Base-by-base conservation (phyloP, 768 basidiomycete genomes). In the Galerina marginata region DNA sequence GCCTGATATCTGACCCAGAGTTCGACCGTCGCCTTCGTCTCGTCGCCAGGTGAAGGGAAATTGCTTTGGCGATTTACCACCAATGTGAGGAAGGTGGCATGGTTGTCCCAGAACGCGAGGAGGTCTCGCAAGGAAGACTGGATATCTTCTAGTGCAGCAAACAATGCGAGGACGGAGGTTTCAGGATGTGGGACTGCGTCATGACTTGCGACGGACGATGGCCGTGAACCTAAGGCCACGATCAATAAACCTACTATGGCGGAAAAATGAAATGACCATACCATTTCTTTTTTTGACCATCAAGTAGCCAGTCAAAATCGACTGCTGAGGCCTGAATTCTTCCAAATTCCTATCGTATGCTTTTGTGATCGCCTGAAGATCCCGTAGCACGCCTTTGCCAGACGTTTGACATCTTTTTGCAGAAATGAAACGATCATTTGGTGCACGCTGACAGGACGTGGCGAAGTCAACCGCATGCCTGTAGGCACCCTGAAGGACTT, bases 101-200 rank as follows among this genome's bases (percentile, higher is more conserved):
- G 69, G 40, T 60, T 59, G 23, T 67, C 65, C 69, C 69, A 70
- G 49, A 70, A 70, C 7, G 62, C 57, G 25, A 67, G 61, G 14
- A 70, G 47, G 46, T 65, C 60, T 15, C 59, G 51, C 6, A 70
- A 48, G 14, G 62, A 65, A 7, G 59, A 54, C n/a, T 56, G 56
- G 2, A 68, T 49, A 3, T 54, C 61, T 16, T 64, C 62, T 12
- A 70, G 61, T 10, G 64, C 56, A 15, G 51, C 29, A 16, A 62
- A 67, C 20, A 70, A 50, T 3, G 54, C 43, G 3, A 26, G 16
- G 2, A 70, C 56, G 1, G 51, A 9, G 15, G 63, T 47, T 53
- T 59, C 63, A 6, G 62, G 60, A 29, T 36, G 14, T 5, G 53
- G 20, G 15, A 43, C 54, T 50, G 36, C 36, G 33, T 49, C 36